Conservation (phyloP, 768 basidiomycete genomes). For the Suillus lakei region DNA sequence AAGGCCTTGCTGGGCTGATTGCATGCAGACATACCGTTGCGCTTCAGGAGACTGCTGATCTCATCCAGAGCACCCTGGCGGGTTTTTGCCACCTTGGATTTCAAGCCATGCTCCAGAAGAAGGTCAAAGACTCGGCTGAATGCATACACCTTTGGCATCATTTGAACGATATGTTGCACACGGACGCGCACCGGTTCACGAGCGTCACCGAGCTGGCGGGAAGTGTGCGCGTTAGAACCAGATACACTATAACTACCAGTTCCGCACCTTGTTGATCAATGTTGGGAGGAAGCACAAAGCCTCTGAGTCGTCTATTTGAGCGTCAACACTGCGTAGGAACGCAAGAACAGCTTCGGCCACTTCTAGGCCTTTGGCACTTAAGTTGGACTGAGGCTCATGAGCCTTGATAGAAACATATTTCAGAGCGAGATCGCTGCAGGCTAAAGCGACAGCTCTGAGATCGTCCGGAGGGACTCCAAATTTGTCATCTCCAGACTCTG, state of each 20-base stretch:
- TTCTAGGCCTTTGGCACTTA: slow-evolving; percentile 87
- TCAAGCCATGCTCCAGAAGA: slow-evolving; percentile 86
- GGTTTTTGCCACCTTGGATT: slow-evolving; percentile 90
- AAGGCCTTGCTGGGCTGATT: slow-evolving; percentile 80
- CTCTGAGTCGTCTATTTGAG: slow-evolving; percentile 86
- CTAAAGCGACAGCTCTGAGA: slow-evolving; percentile 68
- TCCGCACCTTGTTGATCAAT: slow-evolving; percentile 81
- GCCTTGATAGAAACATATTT: slow-evolving; percentile 93
- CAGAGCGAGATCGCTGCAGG: slow-evolving; percentile 88
- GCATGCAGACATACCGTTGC: slow-evolving; percentile 81
- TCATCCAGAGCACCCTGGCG: slow-evolving; percentile 89
- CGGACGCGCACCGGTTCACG: slow-evolving; percentile 81
- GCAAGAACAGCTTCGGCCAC: slow-evolving; percentile 78
- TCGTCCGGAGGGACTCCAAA: slow-evolving; percentile 50
- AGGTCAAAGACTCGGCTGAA: slow-evolving; percentile 91
- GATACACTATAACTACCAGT: not conserved
- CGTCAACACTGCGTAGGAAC: slow-evolving; percentile 72
- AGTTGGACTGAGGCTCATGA: slow-evolving; percentile 90
- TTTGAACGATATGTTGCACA: slow-evolving; percentile 84
- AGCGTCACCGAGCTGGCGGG: slow-evolving; percentile 84
- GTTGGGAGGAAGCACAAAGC: slow-evolving; percentile 89
- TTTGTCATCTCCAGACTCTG: slow-evolving; percentile 59
- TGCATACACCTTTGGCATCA: slow-evolving; percentile 87
- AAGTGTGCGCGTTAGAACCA: slow-evolving; percentile 9
- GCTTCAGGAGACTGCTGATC: slow-evolving; percentile 73